Base-by-base conservation (phyloP, 805 yeast genomes). In the Candida cerambycidarum region DNA sequence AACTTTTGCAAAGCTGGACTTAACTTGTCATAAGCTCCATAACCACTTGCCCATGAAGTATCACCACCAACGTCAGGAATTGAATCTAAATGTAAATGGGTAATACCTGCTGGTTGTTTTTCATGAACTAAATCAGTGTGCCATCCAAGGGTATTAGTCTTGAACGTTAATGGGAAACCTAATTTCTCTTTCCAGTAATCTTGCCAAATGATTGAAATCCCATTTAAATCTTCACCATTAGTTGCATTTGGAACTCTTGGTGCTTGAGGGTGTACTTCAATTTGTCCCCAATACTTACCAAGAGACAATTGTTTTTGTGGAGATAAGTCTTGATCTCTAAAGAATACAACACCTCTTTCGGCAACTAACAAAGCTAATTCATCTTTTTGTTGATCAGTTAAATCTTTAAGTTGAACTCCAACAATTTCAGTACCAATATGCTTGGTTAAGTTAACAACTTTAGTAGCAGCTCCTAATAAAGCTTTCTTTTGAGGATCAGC, bases 31-130 rank as follows among this genome's bases (percentile, higher is more conserved):
- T 73, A 78, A 31, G 81, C 79, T 39, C 70, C 82, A 50, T 76
- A 77, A 12, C 82, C 81, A 32, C 79, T 71, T 3, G 75, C 57
- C 79, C 80, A 78, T n/a, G 65, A 48, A 13, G 82, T 78, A 54
- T 78, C 82, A 45, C 82, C 82, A 37, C 82, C 82, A 25, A 67
- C 69, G 1, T 50, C 50, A 21, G 78, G 79, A 53, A 75, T 64
- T 7, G 66, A 49, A 49, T 64, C 71, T 38, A 55, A 55, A 49
- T 65, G 69, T 41, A 64, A 58, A 51, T 73, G 69, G 28, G 69
- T 63, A 32, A 63, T 56, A 38, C 68, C 69, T 3, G 69, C 67
- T 3, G 69, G 67, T 41, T 63, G 69, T 17, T 45, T 51, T 39
- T 63, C 69, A 41, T 63, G 69, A 13, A 59, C 65, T 45, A 63